phyloP scores from a whole-genome alignment of 2,329 filamentous ascomycete genomes.

The Trichophyton equinum region DNA sequence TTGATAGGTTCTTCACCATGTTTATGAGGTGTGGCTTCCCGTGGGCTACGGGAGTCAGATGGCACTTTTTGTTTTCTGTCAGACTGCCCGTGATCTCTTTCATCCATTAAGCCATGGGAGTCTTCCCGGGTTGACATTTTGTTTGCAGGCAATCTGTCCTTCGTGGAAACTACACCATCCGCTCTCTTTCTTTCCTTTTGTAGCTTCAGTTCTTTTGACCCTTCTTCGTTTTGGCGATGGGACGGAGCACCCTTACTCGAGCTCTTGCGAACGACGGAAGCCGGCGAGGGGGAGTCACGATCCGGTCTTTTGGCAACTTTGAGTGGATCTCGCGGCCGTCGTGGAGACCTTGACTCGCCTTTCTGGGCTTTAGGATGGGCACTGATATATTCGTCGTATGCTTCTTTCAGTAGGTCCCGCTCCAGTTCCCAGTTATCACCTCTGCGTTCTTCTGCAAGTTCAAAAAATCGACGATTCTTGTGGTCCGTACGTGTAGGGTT shows the following conservation, averaged over 20 bases:
- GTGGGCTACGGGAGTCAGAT: conserved; percentile 18
- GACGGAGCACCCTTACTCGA: conserved; percentile 22
- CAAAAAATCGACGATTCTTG: conserved; percentile 69
- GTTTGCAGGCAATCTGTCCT: conserved; percentile 18
- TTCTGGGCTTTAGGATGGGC: conserved; percentile 21
- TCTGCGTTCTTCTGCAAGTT: conserved; percentile 68
- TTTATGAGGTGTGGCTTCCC: conserved; percentile 19
- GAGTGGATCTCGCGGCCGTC: conserved; percentile 29
- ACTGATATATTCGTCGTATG: conserved; percentile 30
- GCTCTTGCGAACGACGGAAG: conserved; percentile 21
- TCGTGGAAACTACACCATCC: conserved; percentile 16
- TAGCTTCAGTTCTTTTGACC: conserved; percentile 10
- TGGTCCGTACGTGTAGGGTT: conserved; percentile 65
- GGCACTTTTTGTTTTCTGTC: conserved; percentile 19
- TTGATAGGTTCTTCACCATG: conserved; percentile 27
- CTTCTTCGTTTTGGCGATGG: conserved; percentile 17
- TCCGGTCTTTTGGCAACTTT: conserved; percentile 24
- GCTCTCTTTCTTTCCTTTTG: conserved; percentile 17
- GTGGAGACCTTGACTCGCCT: conserved; percentile 26
- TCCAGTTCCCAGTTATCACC: conserved; percentile 89
- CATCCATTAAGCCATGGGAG: conserved; percentile 14
- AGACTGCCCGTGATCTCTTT: background rate
- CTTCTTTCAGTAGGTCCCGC: conserved; percentile 63
- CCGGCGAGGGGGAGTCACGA: conserved; percentile 30
- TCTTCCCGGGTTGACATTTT: conserved; percentile 21